Evolutionary conservation across 1,139 yeast genomes (phyloP), one percentile per base, ranked within the genome.

Genomic region (Geotrichum europaeum): DNA sequence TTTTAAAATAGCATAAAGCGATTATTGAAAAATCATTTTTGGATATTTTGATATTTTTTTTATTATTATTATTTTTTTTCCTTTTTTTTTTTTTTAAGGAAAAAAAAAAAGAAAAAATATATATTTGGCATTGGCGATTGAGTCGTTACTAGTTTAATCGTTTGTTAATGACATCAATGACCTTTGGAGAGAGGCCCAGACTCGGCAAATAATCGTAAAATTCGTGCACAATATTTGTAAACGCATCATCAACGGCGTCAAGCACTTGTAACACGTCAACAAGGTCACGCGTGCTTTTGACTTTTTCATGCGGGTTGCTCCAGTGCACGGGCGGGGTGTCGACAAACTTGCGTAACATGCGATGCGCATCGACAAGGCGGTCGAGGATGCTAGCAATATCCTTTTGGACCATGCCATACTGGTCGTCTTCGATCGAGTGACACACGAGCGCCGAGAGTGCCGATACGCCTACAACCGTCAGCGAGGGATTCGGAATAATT

Each of bases 371-470:
- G 52, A 73, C 69, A 51, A 73, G 63, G n/a, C 62, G 63, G 49
- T 63, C 67, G 51, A 77, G 65, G 25, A 71, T 68, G 10, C 66
- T 65, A 3, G 76, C 73, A 45, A 77, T 72, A 32, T 75, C 75
- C 20, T 69, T 65, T 63, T 77, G 79, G 6, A 77, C 80, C 7
- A 69, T 71, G 7, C 80, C 80, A 56, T 67, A 69, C 4, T 66
- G 63, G 61, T 77, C 80, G 57, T 77, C 80, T 6, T 66, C 67
- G 25, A 69, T 61, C 2, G 77, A 73, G 54, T 65, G 66, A 53
- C 63, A 63, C 2, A 73, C 69, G 13, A 74, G 63, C 15, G 64
- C 59, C n/a, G 70, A 61, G 24, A 74, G 62, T 0, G 75, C 67
- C 47, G 63, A 58, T 13, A 73, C 67, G 15, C 74, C 74, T 32